These are phyloP conservation scores for Iodosphaeria phyllophila DNA, from an alignment of 2,329 filamentous ascomycete species.

Conservation along the genomic window DNA sequence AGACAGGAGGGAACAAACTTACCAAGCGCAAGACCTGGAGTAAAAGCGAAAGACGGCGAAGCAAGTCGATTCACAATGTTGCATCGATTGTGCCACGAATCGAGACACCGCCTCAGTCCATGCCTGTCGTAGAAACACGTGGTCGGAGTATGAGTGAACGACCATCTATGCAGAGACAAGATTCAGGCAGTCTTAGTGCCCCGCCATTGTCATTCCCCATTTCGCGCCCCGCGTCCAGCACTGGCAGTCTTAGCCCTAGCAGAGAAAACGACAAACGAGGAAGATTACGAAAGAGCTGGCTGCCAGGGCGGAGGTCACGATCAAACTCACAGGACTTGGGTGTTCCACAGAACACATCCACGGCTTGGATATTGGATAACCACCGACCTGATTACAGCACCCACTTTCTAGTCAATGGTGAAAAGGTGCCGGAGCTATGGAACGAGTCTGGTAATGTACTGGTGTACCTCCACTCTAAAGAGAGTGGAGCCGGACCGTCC, in stretches of 20 bases:
- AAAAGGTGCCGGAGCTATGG: slow-evolving; percentile 49
- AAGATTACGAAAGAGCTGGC: slow-evolving; percentile 32
- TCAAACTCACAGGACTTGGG: slow-evolving; percentile 25
- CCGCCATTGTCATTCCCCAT: slow-evolving; percentile 5
- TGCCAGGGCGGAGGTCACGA: slow-evolving; percentile 30
- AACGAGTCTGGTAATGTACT: slow-evolving; percentile 37
- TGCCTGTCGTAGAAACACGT: too few species aligned
- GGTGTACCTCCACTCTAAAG: slow-evolving; percentile 36
- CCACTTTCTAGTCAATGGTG: slow-evolving; percentile 28
- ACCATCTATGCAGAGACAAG: too few species aligned
- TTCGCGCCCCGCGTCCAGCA: slow-evolving; percentile 16
- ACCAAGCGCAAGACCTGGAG: too few species aligned
- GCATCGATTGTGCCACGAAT: too few species aligned
- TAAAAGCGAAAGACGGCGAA: too few species aligned
- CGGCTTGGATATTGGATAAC: slow-evolving; percentile 38
- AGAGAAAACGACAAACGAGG: slow-evolving; percentile 17
- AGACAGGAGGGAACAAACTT: too few species aligned
- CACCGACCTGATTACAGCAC: slow-evolving; percentile 36
- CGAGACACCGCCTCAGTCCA: too few species aligned
- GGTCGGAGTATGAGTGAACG: too few species aligned
- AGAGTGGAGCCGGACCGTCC: slow-evolving; percentile 30
- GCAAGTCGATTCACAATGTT: too few species aligned
- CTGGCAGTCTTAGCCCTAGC: slow-evolving; percentile 24
- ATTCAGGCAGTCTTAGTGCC: too few species aligned
- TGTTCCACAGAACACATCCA: too few species aligned